Evolutionary conservation across 371 early-diverging fungal species (phyloP).

Genomic region (Mucor indicus): DNA sequence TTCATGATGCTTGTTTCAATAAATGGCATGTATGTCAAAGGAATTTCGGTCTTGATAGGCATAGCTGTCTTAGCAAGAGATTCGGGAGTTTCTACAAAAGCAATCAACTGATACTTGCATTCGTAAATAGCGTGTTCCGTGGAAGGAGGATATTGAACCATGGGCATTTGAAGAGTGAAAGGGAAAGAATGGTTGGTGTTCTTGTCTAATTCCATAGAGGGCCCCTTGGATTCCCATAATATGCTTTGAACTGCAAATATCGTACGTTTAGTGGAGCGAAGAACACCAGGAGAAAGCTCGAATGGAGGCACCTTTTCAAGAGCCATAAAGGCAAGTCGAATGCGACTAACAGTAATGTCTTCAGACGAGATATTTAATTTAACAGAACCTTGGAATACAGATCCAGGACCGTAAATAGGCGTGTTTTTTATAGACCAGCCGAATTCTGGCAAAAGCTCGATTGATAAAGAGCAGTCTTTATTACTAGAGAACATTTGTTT

Average conservation of each 20-base stretch:
- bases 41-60: not conserved
- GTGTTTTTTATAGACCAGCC: constrained; percentile 20
- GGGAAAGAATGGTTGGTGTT: constrained; percentile 2
- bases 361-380: constrained; percentile 3
- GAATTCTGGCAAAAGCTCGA: constrained; percentile 20
- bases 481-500: too few species aligned
- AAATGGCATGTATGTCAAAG: constrained; percentile 17
- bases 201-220: not conserved
- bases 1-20: constrained; percentile 18
- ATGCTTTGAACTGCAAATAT: constrained; percentile 9
- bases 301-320: constrained; percentile 12
- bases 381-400: constrained; percentile 26
- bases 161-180: constrained; percentile 21
- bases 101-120: constrained; percentile 13
- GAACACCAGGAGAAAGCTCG: constrained; percentile 1
- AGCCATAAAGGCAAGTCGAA: constrained; percentile 16
- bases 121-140: not conserved
- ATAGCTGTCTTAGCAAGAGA: not conserved
- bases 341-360: not conserved
- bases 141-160: constrained; percentile 20
- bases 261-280: not conserved
- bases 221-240: constrained; percentile 4
- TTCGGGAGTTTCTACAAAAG: constrained; percentile 4
- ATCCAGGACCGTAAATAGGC: constrained; percentile 23
- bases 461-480: constrained; percentile 7